These are phyloP conservation scores for Boletus sp. DNA, from an alignment of 768 basidiomycete genomes.

Conservation along the genomic window DNA sequence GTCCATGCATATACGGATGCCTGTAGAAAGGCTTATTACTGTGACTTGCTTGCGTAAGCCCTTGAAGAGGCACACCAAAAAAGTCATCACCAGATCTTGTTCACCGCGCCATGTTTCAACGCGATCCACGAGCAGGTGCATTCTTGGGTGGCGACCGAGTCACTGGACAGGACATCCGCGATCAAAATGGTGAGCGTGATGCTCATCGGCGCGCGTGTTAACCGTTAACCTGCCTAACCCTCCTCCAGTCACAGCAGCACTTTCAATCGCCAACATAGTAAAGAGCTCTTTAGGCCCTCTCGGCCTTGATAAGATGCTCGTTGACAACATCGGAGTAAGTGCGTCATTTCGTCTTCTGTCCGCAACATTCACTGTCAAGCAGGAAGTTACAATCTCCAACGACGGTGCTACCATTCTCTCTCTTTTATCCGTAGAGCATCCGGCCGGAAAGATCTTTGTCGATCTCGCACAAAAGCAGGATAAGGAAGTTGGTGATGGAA, in stretches of 20 bases:
- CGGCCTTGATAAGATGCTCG: constrained; percentile 95
- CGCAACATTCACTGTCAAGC: constrained; percentile 15
- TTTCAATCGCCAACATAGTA: constrained; percentile 95
- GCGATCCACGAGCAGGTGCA: constrained; percentile 87
- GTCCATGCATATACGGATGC: too few species aligned
- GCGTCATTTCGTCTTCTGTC: not conserved
- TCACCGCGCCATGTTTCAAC: constrained; percentile 67
- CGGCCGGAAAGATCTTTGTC: constrained; percentile 95
- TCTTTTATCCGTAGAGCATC: constrained; percentile 91
- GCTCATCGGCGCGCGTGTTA: not conserved
- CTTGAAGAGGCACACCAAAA: not conserved
- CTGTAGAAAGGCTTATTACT: not conserved
- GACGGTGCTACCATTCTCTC: constrained; percentile 99
- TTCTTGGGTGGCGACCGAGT: constrained; percentile 94
- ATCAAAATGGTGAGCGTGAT: constrained; percentile 81
- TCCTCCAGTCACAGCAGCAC: constrained; percentile 82
- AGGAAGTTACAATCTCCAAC: constrained; percentile 99
- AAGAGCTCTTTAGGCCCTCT: constrained; percentile 95
- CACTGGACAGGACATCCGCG: constrained; percentile 92
- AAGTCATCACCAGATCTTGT: constrained; percentile 3
- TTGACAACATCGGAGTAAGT: constrained; percentile 94
- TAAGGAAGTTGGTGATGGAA: constrained; percentile 99
- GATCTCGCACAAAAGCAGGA: constrained; percentile 99
- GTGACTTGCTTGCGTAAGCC: constrained; percentile 22
- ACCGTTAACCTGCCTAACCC: not conserved